Base-by-base conservation (phyloP, 495 filamentous ascomycete genomes). In the Melanomma pulvis-pyrius region DNA sequence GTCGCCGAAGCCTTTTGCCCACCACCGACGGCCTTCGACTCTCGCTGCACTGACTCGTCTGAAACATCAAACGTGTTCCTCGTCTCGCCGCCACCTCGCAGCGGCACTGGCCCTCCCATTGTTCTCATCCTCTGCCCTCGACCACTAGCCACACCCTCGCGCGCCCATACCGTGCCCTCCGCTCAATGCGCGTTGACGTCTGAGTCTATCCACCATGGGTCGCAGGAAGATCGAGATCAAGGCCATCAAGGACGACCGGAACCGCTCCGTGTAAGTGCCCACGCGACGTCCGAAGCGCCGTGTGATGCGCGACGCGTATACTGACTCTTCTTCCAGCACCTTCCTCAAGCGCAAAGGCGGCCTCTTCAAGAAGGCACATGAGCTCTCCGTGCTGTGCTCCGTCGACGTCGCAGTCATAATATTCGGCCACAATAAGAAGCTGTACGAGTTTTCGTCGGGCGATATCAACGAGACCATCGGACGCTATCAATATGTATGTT, bases 401-500 rank as follows among this genome's bases (percentile, higher is more conserved):
- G 94, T 98, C 71, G 96, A 98, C 78, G 93, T 98, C 69, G 94
- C 96, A 26, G 94, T 98, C 63, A 93, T 98, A 71, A 97, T 98
- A 70, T 98, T 97, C 74, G 93, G 93, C 69, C 90, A 89, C 77
- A 98, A 98, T 78, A 98, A 97, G 82, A 97, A 97, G 78, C 83
- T 98, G 30, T 96, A 97, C 79, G 91, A 98, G 78, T 98, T 94
- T 74, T 98, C 92, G 41, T 98, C 94, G 28, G 82, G 85, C 71
- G 91, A 97, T 75, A 96, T 98, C 83, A 88, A 88, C 71, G 92
- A 97, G 55, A 89, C 92, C 34, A 83, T 98, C 50, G 84, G 83
- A 28, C 84, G 91, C 72, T 96, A 96, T 77, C 87, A 91, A 83
- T 96, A 90, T 78, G 93, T 97, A 81, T 34, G 92, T 53, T 49